Base-by-base conservation (phyloP, 371 early-diverging fungal species). In the Apophysomyces ossiformis region DNA sequence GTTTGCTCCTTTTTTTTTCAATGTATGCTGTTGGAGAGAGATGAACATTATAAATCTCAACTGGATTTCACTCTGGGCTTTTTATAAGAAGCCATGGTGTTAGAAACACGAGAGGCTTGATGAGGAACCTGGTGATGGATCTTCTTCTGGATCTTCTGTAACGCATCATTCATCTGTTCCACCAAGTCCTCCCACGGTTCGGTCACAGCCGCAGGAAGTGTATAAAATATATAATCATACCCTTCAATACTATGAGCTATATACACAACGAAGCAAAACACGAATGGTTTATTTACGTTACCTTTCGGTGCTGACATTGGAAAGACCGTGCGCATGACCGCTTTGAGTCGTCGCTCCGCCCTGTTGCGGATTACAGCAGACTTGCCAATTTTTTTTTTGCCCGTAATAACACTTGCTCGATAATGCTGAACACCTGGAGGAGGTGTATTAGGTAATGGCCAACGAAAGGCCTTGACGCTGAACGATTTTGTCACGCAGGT, bases 381-480 rank as follows among this genome's bases (percentile, higher is more conserved):
- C 54, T 75, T 75, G 26, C 75, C 61, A 4, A 75, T 37, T 5
- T 56, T 47, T 45, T 75, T 75, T 57, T 75, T 75, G 0, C 72
- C 69, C 9, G 71, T 60, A 21, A 75, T 63, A n/a, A 71, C 45
- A 5, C 59, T 54, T 8, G 63, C 63, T n/a, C 65, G 58, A 32
- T 50, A 50, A 18, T 5, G 21, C 21, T 50, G 21, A 0, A 26
- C 54, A 2, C 9, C 6, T 18, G 54, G 1, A 18, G 54, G 54
- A 21, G 21, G 54, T 50, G 54, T 7, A 2, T n/a, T 21, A 6
- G 35, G 54, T 8, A 9, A 50, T 50, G 32, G 16, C 54, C 54
- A 50, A 7, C 18, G 54, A 50, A 50, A 50, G 5, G 54, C 54
- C 21, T 50, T 50, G 21, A 50, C 54, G 35, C 21, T 50, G 54